These are phyloP conservation scores for Picochlorum sp. DNA, from an alignment of 139 green algal species.

Conservation along the genomic window DNA sequence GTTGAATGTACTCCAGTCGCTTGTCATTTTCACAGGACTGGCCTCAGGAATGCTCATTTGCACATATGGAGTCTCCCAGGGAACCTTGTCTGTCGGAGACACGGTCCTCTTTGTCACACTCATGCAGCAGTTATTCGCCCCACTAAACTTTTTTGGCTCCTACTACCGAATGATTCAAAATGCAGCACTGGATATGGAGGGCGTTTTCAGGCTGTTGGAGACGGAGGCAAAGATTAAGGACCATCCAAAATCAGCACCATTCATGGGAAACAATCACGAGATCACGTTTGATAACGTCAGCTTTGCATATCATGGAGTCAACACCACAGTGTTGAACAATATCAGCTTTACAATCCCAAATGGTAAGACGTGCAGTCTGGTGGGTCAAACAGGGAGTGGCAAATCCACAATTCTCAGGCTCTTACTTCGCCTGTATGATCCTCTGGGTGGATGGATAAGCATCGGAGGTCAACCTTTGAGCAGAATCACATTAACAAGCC, in stretches of 20 bases:
- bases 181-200: conserved; percentile 75
- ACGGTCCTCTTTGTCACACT: conserved; percentile 74
- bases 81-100: conserved; percentile 68
- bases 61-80: conserved; percentile 33
- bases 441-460: conserved; percentile 45
- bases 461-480: conserved; percentile 69
- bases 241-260: conserved; percentile 15
- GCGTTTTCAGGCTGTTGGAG: conserved; percentile 61
- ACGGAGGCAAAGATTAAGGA: conserved; percentile 41
- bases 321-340: background rate
- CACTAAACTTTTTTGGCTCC: conserved; percentile 79
- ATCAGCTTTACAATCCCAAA: conserved; percentile 19
- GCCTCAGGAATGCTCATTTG: conserved; percentile 19
- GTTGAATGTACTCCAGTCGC: conserved; percentile 74
- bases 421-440: conserved; percentile 76
- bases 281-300: conserved; percentile 53
- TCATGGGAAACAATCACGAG: background rate
- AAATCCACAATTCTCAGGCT: conserved; percentile 84
- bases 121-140: conserved; percentile 76
- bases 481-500: conserved; percentile 55
- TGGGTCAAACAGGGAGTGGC: conserved; percentile 72
- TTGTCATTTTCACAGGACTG: conserved; percentile 71
- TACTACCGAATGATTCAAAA: conserved; percentile 48
- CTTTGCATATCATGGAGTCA: conserved; percentile 30
- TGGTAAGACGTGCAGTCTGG: conserved; percentile 60